Evolutionary conservation across 1,139 yeast genomes (phyloP).

Genomic region (Kurtzmaniella quercitrusa): DNA sequence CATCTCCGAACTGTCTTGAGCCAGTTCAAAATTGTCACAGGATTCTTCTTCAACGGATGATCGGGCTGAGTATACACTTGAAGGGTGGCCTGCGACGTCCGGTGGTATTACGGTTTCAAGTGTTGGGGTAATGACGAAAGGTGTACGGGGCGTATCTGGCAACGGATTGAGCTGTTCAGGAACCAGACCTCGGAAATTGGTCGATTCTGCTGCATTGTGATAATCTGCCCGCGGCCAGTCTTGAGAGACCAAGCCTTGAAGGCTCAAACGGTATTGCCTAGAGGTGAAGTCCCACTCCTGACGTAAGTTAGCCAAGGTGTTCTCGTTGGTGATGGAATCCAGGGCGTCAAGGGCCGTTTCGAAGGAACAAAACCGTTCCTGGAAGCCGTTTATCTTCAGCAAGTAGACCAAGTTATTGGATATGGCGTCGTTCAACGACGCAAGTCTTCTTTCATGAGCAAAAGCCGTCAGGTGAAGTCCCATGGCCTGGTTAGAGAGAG

Average conservation of each 20-base stretch:
- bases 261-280: background rate
- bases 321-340: slow-evolving; percentile 36
- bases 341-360: slow-evolving; percentile 30
- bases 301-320: slow-evolving; percentile 47
- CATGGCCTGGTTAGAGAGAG: background rate
- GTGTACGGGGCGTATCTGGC: slow-evolving; percentile 14
- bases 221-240: no score
- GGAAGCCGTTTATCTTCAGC: slow-evolving; percentile 25
- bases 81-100: no score
- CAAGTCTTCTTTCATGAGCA: slow-evolving; percentile 28
- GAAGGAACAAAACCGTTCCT: slow-evolving; percentile 29
- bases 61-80: background rate
- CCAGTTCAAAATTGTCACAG: background rate
- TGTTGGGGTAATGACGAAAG: no score
- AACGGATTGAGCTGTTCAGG: no score
- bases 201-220: background rate
- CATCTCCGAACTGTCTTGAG: background rate
- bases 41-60: background rate
- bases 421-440: slow-evolving; percentile 22
- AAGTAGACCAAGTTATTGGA: slow-evolving; percentile 20
- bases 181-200: no score
- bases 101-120: no score
- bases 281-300: slow-evolving; percentile 31
- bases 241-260: background rate
- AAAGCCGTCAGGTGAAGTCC: slow-evolving; percentile 13